Conservation (phyloP, 1,284 basidiomycete species). For the Sporisorium sorghi region DNA sequence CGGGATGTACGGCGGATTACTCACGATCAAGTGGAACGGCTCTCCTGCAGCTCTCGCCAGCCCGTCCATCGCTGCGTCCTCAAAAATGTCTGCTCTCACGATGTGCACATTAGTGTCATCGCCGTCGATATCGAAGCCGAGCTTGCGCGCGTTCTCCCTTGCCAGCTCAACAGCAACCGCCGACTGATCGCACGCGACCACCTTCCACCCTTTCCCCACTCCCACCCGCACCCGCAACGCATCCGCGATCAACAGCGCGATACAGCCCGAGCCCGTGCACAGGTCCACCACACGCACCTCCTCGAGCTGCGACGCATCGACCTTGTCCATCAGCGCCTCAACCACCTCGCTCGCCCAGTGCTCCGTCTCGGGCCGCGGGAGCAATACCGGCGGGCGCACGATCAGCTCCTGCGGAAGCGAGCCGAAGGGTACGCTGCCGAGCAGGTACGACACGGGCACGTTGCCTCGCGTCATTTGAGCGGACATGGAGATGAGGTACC, state of each 20-base stretch:
- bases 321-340: not conserved
- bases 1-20: conserved; percentile 50
- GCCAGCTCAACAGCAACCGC: conserved; percentile 28
- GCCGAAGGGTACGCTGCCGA: conserved; percentile 39
- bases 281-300: conserved; percentile 26
- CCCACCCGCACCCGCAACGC: conserved; percentile 21
- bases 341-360: conserved; percentile 35
- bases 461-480: conserved; percentile 28
- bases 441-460: conserved; percentile 34
- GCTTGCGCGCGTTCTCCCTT: conserved; percentile 31
- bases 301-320: not conserved
- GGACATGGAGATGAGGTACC: conserved; percentile 24
- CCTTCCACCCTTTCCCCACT: conserved; percentile 8
- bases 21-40: conserved; percentile 35
- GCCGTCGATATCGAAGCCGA: conserved; percentile 8
- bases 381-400: conserved; percentile 29
- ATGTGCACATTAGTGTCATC: conserved; percentile 14
- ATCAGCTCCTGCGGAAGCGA: conserved; percentile 23
- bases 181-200: conserved; percentile 39
- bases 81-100: conserved; percentile 34
- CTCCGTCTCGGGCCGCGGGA: conserved; percentile 46
- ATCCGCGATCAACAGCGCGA: conserved; percentile 38
- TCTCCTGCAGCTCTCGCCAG: conserved; percentile 15
- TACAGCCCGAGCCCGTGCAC: conserved; percentile 41
- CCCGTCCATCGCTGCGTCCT: conserved; percentile 20